phyloP scores from a whole-genome alignment of 768 basidiomycete species.

The Auriscalpium microsporum region DNA sequence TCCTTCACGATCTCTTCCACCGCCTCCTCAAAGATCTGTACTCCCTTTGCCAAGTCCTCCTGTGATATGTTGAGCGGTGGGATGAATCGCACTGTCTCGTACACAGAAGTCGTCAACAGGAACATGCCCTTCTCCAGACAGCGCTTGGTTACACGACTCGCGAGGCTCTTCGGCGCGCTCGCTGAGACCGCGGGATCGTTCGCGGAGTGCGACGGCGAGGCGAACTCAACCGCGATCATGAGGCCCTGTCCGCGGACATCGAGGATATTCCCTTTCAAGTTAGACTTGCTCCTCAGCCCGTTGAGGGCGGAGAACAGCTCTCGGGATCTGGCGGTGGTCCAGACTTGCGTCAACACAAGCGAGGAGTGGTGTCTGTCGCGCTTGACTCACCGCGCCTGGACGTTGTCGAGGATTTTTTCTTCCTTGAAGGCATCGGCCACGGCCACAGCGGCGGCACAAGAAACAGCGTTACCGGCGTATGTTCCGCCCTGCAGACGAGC shows the following conservation, averaged over 20 bases:
- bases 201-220: constrained; percentile 47
- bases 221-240: constrained; percentile 82
- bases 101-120: constrained; percentile 83
- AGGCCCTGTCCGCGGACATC: constrained; percentile 86
- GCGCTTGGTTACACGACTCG: constrained; percentile 61
- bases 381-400: constrained; percentile 48
- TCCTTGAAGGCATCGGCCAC: constrained; percentile 69
- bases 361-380: neutral
- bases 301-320: constrained; percentile 63
- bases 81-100: constrained; percentile 87
- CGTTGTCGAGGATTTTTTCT: constrained; percentile 79
- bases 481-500: constrained; percentile 58
- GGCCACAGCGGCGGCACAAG: constrained; percentile 86
- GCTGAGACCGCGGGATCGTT: constrained; percentile 36
- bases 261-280: constrained; percentile 50
- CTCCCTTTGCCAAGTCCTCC: constrained; percentile 66
- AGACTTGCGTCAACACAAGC: neutral
- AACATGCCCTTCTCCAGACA: constrained; percentile 85
- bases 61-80: constrained; percentile 78
- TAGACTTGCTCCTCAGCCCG: constrained; percentile 44
- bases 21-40: constrained; percentile 56
- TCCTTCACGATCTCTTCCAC: constrained; percentile 59
- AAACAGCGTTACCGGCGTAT: constrained; percentile 86
- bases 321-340: constrained; percentile 38
- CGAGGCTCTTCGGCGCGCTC: constrained; percentile 43